phyloP scores from a whole-genome alignment of 2,329 filamentous ascomycete genomes.

The Xylariomycetidae sp. region DNA sequence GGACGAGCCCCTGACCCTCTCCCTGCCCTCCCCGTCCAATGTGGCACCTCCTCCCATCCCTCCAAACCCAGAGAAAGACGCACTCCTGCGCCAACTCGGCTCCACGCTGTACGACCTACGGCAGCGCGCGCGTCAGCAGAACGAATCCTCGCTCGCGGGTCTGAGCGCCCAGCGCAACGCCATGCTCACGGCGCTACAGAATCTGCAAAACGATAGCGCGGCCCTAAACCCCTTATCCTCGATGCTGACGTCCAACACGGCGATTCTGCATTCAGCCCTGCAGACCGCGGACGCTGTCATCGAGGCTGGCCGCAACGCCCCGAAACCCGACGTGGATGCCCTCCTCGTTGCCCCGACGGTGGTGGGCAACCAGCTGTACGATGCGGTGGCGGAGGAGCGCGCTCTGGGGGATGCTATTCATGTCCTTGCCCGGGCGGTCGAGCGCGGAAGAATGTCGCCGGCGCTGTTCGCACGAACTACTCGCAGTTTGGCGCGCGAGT shows the following conservation, averaged over 20 bases:
- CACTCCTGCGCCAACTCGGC: conserved; percentile 71
- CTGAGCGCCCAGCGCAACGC: conserved; percentile 74
- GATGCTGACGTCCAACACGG: conserved; percentile 69
- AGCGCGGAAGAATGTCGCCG: conserved; percentile 63
- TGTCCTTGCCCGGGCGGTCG: conserved; percentile 67
- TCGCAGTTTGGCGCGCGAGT: conserved; percentile 67
- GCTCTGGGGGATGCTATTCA: conserved; percentile 84
- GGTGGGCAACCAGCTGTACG: conserved; percentile 88
- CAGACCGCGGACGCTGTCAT: conserved; percentile 74
- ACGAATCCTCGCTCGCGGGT: conserved; percentile 66
- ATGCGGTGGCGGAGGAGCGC: conserved; percentile 79
- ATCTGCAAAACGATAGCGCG: conserved; percentile 67
- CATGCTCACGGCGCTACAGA: conserved; percentile 62
- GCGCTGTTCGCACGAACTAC: conserved; percentile 76
- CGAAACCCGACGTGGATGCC: conserved; percentile 76
- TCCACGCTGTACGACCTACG: conserved; percentile 63
- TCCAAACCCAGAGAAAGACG: conserved; percentile 92
- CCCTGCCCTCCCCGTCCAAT: conserved; percentile 41
- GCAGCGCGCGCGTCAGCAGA: conserved; percentile 63
- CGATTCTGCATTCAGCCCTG: conserved; percentile 71
- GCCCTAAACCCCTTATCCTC: conserved; percentile 65
- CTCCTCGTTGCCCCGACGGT: conserved; percentile 89
- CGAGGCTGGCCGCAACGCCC: conserved; percentile 60
- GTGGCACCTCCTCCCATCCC: conserved; percentile 76
- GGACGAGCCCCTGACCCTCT: conserved; percentile 49